These are phyloP conservation scores for Hawksworthiomyces lignivorus DNA, from an alignment of 2,329 filamentous ascomycete genomes.

Conservation along the genomic window DNA sequence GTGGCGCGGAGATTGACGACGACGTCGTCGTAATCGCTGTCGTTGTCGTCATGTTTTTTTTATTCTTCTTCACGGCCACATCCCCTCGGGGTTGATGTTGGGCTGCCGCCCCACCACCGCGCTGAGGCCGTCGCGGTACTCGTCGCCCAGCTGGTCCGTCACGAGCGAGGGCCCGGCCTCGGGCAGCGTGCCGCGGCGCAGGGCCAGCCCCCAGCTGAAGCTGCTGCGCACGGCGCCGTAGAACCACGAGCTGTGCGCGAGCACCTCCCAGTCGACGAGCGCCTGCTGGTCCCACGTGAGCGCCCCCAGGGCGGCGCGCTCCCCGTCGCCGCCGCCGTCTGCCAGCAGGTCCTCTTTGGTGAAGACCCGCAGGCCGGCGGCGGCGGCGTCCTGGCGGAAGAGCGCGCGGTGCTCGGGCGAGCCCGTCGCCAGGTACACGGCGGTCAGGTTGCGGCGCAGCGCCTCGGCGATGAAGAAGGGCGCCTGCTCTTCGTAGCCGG, in stretches of 20 bases:
- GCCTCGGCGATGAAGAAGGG: constrained; percentile 29
- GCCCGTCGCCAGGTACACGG: constrained; percentile 31
- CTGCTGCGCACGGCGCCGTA: constrained; percentile 14
- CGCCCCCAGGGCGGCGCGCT: constrained; percentile 20
- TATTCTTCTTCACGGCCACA: constrained; percentile 15
- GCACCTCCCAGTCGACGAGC: constrained; percentile 14
- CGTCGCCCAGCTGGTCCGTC: constrained; percentile 3
- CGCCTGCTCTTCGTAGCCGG: constrained; percentile 28
- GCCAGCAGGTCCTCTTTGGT: constrained; percentile 29
- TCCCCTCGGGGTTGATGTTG: constrained; percentile 13
- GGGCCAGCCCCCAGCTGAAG: constrained; percentile 12
- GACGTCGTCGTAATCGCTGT: no score
- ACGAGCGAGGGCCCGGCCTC: constrained; percentile 9
- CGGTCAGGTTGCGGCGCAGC: constrained; percentile 16
- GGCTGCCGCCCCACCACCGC: constrained; percentile 12
- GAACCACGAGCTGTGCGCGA: constrained; percentile 11
- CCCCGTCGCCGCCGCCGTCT: constrained; percentile 19
- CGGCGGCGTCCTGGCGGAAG: constrained; percentile 22
- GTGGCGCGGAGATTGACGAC: no score
- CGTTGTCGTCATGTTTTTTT: no score
- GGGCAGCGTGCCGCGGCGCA: constrained; percentile 13
- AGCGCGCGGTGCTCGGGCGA: constrained; percentile 22
- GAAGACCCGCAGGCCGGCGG: constrained; percentile 21
- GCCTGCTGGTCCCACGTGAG: constrained; percentile 23
- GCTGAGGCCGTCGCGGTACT: constrained; percentile 14